Evolutionary conservation across 2,329 filamentous ascomycete genomes (phyloP).

Genomic region (Fusarium sterilihyphosum): DNA sequence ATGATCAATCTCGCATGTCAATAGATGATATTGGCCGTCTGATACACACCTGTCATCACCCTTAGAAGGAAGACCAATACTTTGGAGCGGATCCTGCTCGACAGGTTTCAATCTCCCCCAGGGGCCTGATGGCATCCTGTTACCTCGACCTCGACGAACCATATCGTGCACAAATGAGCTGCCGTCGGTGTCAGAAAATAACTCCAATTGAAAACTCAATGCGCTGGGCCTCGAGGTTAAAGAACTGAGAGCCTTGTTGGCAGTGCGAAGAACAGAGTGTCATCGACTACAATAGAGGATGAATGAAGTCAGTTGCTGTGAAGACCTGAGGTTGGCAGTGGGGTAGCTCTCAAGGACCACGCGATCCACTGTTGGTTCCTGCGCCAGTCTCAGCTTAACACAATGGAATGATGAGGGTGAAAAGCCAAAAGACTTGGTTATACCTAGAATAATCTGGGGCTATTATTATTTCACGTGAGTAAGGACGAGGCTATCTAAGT

Average conservation of each 20-base stretch:
- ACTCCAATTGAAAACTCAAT: not conserved
- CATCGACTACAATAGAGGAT: not conserved
- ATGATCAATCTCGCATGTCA: not conserved
- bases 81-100: constrained; percentile 79
- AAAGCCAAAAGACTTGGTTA: not conserved
- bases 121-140: constrained; percentile 58
- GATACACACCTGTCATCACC: constrained; percentile 79
- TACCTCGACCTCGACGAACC: constrained; percentile 47
- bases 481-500: too few relatives aligned
- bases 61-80: constrained; percentile 87
- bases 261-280: not conserved
- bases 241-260: not conserved
- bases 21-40: not conserved
- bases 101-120: constrained; percentile 80
- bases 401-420: not conserved
- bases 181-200: not conserved
- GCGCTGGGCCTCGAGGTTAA: not conserved
- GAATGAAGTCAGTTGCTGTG: constrained; percentile 22
- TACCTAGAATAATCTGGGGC: not conserved
- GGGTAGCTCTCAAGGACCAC: constrained; percentile 25
- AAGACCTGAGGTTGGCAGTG: constrained; percentile 19
- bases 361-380: constrained; percentile 31
- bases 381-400: not conserved
- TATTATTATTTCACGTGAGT: not conserved
- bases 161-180: constrained; percentile 31